Percentiles rank a stretch among this genome's conserved stretches.
Evolutionary conservation across 2,329 filamentous ascomycete species (phyloP).

Genomic region (Aspergillus pseudonomiae): DNA sequence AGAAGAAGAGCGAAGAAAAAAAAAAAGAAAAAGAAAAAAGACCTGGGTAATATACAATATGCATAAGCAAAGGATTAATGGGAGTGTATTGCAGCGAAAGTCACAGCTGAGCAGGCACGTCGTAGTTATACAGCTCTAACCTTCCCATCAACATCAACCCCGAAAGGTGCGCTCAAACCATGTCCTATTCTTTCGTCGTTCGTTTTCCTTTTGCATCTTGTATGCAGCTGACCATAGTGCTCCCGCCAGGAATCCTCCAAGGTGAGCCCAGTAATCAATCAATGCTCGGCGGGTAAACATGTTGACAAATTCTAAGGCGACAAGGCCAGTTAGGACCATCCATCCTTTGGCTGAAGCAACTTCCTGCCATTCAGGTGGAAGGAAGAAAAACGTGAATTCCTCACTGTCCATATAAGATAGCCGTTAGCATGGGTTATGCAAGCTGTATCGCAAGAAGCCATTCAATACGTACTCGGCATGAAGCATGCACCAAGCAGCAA

Average conservation of each 20-base stretch:
- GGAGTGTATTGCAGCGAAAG: not conserved
- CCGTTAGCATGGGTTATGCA: not conserved
- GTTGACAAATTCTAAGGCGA: slow-evolving; percentile 41
- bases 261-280: slow-evolving; percentile 46
- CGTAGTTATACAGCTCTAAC: not conserved
- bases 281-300: slow-evolving; percentile 32
- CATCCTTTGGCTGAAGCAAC: slow-evolving; percentile 47
- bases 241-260: slow-evolving; percentile 46
- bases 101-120: not conserved
- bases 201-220: slow-evolving; percentile 16
- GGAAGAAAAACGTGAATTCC: slow-evolving; percentile 45
- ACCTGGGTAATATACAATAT: not conserved
- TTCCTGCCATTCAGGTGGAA: slow-evolving; percentile 43
- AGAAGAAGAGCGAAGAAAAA: not conserved
- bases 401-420: slow-evolving; percentile 31
- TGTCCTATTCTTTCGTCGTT: slow-evolving; percentile 18
- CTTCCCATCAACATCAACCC: not conserved
- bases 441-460: not conserved
- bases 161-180: slow-evolving; percentile 18
- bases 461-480: slow-evolving; percentile 43
- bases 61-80: not conserved
- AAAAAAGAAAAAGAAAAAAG: not conserved
- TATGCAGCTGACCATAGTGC: slow-evolving; percentile 22
- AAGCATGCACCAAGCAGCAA: slow-evolving; percentile 54
- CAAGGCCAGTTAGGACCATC: slow-evolving; percentile 39